Evolutionary conservation across 164 flowering plant species (phyloP), one percentile per base, ranked within the genome.

Genomic region (Euptelea pleiosperma): DNA sequence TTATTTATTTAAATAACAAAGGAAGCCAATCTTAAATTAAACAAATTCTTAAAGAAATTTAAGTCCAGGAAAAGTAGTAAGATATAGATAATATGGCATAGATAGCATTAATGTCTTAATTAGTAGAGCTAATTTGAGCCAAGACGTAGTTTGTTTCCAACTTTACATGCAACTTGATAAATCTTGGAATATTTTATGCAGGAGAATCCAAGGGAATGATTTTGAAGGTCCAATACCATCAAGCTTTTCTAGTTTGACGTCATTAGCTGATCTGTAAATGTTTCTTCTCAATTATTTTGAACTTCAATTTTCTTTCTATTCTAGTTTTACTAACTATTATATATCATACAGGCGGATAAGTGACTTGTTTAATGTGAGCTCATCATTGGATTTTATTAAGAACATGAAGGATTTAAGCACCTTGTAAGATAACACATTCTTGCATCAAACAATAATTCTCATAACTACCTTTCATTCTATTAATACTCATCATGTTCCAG

Each of bases 191-290:
- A 37, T 2, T 71, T 64, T 33, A 4, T 69, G 50, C 42, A 83
- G 97, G 83, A 77, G 84, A 65, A 51, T 87, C 49, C 78, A 87
- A 57, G 97, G 97, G 45, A 90, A 82, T 65, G 64, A 85, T 65
- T 85, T 87, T 42, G 62, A 69, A 54, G 97, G 97, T 62, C 69
- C 91, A 49, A 82, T 87, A 73, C 95, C 97, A 43, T 58, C 79
- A 15, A 30, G 78, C 2, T 77, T 85, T 56, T 66, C 88, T 40
- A 79, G 72, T n/a, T 70, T 89, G 52, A 81, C 79, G 11, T 57
- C 73, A 37, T 52, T 89, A 70, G 66, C 61, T 40, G 85, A 83
- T 43, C 50, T 86, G 97, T 87, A 52, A 80, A 94, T 74, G 3
- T 58, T 53, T 30, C 8, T 11, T 39, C 16, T n/a, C n/a, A n/a